Evolutionary conservation across 441 rosid species (phyloP), one percentile per base, ranked within the genome.

Genomic region (Eruca vesicaria): DNA sequence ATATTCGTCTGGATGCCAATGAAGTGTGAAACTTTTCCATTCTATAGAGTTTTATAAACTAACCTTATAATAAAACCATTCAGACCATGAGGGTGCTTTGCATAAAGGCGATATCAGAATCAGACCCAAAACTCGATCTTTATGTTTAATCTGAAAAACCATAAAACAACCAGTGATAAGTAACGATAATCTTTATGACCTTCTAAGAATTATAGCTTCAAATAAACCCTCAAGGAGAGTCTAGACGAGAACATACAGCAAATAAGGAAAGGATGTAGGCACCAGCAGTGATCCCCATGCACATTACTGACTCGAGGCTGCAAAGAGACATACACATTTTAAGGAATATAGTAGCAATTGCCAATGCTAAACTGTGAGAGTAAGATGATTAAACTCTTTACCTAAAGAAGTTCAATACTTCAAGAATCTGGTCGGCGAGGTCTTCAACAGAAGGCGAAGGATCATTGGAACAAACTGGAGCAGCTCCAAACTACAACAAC

Each of bases 241-340:
- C 20, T 63, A 36, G 31, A 15, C 66, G 72, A 50, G 72, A 74
- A 79, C 89, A 31, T 88, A 90, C 93, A 7, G 91, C 93, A 80
- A 90, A 90, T 48, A 88, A 77, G 53, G 89, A 83, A 74, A 90
- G 85, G 64, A 90, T 80, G 82, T 87, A 90, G 69, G 93, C 96
- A 76, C 96, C 93, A 4, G 91, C 91, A 4, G 93, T 87, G 53
- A 87, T 87, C 69, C 93, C 96, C 91, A 87, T 87, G 79, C 96
- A 90, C 93, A 90, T 90, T 16, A 90, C 96, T 45, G 88, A 78
- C 63, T 87, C 89, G 31, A 88, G 90, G 80, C 96, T 90, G 80
- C 78, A 78, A 63, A 23, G 33, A 72, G 45, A 60, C 16, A 35
- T 21, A 45, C 8, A 65, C 50, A 18, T 21, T 33, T 9, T 45